Evolutionary conservation across 495 filamentous ascomycete species (phyloP).

Genomic region (Hyaloscypha finlandica): DNA sequence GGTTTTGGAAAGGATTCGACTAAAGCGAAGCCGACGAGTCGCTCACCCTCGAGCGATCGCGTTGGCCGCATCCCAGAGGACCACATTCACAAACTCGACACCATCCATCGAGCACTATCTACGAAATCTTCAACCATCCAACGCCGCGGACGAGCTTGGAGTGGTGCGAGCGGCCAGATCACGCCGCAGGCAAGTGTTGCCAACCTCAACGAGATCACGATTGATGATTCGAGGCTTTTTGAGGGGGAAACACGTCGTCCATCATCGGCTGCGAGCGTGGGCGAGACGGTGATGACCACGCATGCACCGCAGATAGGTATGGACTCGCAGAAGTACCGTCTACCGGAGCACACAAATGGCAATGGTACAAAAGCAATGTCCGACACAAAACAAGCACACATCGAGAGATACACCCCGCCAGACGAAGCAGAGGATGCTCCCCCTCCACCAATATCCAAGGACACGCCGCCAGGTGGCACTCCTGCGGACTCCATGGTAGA

Average conservation of each 20-base stretch:
- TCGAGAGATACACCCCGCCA: constrained; percentile 44
- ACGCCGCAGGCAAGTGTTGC: constrained; percentile 32
- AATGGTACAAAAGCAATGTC: constrained; percentile 60
- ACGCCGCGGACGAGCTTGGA: constrained; percentile 66
- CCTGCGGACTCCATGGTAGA: constrained; percentile 44
- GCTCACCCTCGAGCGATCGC: constrained; percentile 35
- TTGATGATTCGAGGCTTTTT: constrained; percentile 23
- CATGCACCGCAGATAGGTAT: constrained; percentile 44
- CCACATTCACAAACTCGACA: constrained; percentile 68
- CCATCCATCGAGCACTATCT: constrained; percentile 58
- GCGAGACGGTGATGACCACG: constrained; percentile 24
- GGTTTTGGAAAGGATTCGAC: constrained; percentile 55
- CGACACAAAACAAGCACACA: constrained; percentile 52
- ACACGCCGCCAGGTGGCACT: constrained; percentile 37
- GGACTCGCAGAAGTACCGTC: constrained; percentile 65
- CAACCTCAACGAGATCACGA: constrained; percentile 16
- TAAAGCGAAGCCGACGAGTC: constrained; percentile 35
- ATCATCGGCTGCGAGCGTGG: constrained; percentile 21
- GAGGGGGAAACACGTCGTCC: constrained; percentile 27
- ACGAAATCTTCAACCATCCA: constrained; percentile 48
- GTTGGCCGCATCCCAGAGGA: constrained; percentile 74
- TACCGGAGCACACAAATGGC: constrained; percentile 62
- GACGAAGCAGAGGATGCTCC: constrained; percentile 40
- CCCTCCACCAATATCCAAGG: constrained; percentile 49
- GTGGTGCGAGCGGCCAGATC: constrained; percentile 28